phyloP scores from a whole-genome alignment of 345 rosid genomes.

The Toxicodendron radicans region DNA sequence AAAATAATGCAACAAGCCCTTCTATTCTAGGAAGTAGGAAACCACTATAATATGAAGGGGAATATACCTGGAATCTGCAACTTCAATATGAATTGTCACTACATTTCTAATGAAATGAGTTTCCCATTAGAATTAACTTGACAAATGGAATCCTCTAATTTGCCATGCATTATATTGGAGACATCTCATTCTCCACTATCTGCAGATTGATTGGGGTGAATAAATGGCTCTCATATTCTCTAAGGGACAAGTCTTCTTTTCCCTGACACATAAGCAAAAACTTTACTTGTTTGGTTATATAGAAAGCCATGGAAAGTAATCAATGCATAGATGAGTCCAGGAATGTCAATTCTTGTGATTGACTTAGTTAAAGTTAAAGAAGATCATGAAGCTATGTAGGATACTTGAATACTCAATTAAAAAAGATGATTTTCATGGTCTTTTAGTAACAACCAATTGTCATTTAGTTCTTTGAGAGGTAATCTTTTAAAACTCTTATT shows the following conservation, averaged over 20 bases:
- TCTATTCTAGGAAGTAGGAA: constrained; percentile 10
- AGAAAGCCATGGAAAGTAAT: background rate
- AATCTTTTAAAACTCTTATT: background rate
- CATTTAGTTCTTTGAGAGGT: background rate
- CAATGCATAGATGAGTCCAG: too few relatives aligned
- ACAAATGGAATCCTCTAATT: constrained; percentile 32
- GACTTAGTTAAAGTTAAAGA: background rate
- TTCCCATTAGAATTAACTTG: constrained; percentile 10
- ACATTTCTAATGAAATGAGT: constrained; percentile 12
- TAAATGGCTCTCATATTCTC: constrained; percentile 18
- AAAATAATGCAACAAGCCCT: constrained; percentile 5
- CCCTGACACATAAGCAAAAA: background rate
- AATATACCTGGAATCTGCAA: constrained; percentile 21
- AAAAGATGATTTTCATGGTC: constrained; percentile 6
- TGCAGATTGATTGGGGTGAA: constrained; percentile 12
- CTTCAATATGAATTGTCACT: constrained; percentile 8
- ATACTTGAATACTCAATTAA: background rate
- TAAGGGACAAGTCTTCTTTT: constrained; percentile 24
- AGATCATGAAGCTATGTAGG: too few relatives aligned
- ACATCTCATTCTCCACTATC: constrained; percentile 38
- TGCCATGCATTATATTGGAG: constrained; percentile 25
- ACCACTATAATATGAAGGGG: background rate
- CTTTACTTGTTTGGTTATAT: constrained; percentile 6
- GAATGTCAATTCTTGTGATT: background rate
- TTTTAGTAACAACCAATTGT: background rate